A percentile compares a stretch with the other conserved stretches of the same genome.
phyloP scores from a whole-genome alignment of 208 protist species.

The Acanthamoeba healyi region DNA sequence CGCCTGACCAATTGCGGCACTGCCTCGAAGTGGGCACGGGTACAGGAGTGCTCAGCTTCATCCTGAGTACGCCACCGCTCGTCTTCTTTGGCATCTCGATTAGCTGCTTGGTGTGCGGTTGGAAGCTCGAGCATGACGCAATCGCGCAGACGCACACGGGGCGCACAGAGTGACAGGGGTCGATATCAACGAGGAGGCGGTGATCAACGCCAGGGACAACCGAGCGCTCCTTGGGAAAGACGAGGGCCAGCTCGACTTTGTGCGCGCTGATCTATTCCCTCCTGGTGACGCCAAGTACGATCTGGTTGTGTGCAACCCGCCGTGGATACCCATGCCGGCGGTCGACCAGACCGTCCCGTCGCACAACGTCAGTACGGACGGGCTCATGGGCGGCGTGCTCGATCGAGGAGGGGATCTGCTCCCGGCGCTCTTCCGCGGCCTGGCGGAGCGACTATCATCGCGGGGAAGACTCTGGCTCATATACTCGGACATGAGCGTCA shows the following conservation, averaged over 20 bases:
- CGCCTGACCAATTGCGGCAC: not conserved
- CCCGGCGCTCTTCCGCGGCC: not conserved
- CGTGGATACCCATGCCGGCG: slow-evolving; percentile 4
- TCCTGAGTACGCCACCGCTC: not conserved
- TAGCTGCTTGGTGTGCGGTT: no score
- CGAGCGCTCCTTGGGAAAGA: not conserved
- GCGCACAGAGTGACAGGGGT: not conserved
- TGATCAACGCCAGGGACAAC: slow-evolving; percentile 6
- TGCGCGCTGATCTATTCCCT: slow-evolving; percentile 7
- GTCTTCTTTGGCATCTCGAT: not conserved
- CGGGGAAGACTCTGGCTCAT: slow-evolving; percentile 33
- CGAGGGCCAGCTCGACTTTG: not conserved
- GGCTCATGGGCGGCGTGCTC: slow-evolving; percentile 15
- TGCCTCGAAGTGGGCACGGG: slow-evolving; percentile 55
- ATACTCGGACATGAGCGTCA: not conserved
- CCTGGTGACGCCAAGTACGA: not conserved
- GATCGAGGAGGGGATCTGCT: not conserved
- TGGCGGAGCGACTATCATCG: not conserved
- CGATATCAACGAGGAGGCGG: slow-evolving; percentile 41
- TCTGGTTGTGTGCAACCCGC: slow-evolving; percentile 55
- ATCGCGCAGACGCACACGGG: not conserved
- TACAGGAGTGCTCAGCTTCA: slow-evolving; percentile 35
- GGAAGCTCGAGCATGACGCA: no score
- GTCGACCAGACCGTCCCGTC: not conserved
- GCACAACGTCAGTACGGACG: not conserved